These are phyloP conservation scores for Colletotrichum navitas DNA, from an alignment of 2,329 filamentous ascomycete genomes.

Conservation along the genomic window DNA sequence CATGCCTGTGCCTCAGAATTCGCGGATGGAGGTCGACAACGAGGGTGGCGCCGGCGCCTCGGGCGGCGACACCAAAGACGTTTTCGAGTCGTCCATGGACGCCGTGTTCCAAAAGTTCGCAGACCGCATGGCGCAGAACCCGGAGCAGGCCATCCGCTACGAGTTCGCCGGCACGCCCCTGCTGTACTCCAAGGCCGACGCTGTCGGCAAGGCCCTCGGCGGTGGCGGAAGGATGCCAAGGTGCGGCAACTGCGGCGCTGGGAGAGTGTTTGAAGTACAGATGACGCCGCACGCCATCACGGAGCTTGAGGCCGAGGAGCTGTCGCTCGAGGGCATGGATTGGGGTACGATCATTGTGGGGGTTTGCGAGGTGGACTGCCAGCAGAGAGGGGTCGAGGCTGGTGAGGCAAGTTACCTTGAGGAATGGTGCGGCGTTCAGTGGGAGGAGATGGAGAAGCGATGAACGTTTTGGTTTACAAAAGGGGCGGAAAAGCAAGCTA, in stretches of 20 bases:
- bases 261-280: conserved; percentile 90
- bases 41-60: conserved; percentile 50
- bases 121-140: conserved; percentile 82
- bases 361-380: conserved; percentile 86
- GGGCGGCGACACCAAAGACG: conserved; percentile 66
- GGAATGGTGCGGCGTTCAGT: conserved; percentile 98
- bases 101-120: conserved; percentile 85
- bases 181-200: conserved; percentile 84
- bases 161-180: conserved; percentile 80
- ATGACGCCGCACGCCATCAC: conserved; percentile 91
- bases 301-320: conserved; percentile 84
- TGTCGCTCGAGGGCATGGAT: conserved; percentile 89
- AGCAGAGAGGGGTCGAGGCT: conserved; percentile 66
- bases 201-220: conserved; percentile 75
- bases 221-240: conserved; percentile 69
- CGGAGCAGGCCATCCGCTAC: conserved; percentile 85
- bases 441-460: conserved; percentile 79
- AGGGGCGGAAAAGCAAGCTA: conserved; percentile 44
- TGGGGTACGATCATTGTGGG: conserved; percentile 94
- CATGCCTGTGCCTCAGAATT: conserved; percentile 63
- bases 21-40: conserved; percentile 62
- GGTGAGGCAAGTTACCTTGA: conserved; percentile 84
- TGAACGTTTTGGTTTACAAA: conserved; percentile 45
- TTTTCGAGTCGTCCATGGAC: conserved; percentile 82
- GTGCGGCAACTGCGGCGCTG: conserved; percentile 80